Evolutionary conservation across 768 basidiomycete genomes (phyloP), one percentile per base, ranked within the genome.

Genomic region (Suillus variegatus): DNA sequence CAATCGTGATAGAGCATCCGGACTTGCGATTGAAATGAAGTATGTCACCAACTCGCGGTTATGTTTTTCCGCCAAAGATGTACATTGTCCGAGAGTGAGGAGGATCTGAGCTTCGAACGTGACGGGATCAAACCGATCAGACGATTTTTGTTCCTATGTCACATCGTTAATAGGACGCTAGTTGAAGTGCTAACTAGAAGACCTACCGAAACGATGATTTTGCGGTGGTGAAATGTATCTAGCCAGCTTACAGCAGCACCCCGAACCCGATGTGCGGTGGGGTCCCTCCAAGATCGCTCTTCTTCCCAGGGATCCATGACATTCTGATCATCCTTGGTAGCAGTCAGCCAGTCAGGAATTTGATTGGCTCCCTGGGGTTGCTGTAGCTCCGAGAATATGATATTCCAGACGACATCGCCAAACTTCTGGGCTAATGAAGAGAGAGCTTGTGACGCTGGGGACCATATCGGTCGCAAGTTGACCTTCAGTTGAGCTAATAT

Each of bases 381-480:
- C 64, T 83, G 78, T 44, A 95, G 69, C 70, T 95, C 88, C 4
- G 76, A 78, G 70, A 92, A 93, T 16, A 95, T 65, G 18, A 89
- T 71, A 8, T 71, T 67, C 96, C 96, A 97, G 2, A 93, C 85
- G 1, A 84, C 67, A 67, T 93, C 88, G 0, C 86, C 88, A 66
- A 88, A 90, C n/a, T 85, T 79, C 38, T 76, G 75, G 0, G 85
- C 81, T 16, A 87, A 66, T 2, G 76, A 72, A 0, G 85, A 82
- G 6, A 97, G 76, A 0, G 92, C 89, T 13, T 84, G 84, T 14
- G 88, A 84, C 5, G 95, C 87, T 20, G 95, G 91, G 4, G 88
- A 85, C 92, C 96, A 99, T 18, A 97, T 73, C 0, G 97, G 97
- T 36, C 93, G 86, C 54, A 99, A 79, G 74, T 95, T 97, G 66